Evolutionary conservation across 805 yeast genomes (phyloP).

Genomic region (Kodamaea nitidulidarum): DNA sequence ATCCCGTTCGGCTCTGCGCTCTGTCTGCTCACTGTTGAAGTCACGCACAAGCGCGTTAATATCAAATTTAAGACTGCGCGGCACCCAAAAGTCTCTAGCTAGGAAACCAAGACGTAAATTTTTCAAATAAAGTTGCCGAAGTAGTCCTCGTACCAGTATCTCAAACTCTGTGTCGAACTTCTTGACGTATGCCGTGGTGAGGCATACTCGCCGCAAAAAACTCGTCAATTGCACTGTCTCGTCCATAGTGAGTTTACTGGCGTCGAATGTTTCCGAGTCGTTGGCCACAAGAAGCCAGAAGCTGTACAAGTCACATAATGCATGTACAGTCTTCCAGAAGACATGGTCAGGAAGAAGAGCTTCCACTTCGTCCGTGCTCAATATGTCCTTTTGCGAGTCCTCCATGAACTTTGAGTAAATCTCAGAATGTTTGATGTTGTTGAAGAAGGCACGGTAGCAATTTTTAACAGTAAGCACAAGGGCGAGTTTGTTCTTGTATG

Average conservation of each 20-base stretch:
- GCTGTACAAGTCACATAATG: conserved; percentile 60
- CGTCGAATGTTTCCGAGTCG: conserved; percentile 54
- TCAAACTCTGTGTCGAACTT: conserved; percentile 10
- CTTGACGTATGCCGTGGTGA: conserved; percentile 43
- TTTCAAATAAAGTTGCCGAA: conserved; percentile 60
- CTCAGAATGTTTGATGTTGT: conserved; percentile 18
- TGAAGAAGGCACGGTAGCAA: conserved; percentile 30
- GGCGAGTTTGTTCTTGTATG: conserved; percentile 33
- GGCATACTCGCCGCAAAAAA: conserved; percentile 49
- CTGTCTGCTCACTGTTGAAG: conserved; percentile 19
- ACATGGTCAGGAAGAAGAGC: neutral
- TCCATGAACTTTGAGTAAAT: conserved; percentile 15
- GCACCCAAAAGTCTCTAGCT: conserved; percentile 50
- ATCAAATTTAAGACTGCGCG: conserved; percentile 27
- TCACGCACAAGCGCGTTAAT: conserved; percentile 33
- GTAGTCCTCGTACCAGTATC: conserved; percentile 40
- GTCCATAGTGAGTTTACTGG: conserved; percentile 36
- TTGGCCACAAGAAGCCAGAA: conserved; percentile 65
- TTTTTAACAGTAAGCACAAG: conserved; percentile 38
- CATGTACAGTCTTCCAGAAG: conserved; percentile 38
- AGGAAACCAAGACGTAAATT: conserved; percentile 59
- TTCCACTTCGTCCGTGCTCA: conserved; percentile 1
- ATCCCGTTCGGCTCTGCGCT: conserved; percentile 33
- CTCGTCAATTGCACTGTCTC: conserved; percentile 39
- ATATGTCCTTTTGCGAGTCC: conserved; percentile 3